A percentile compares a stretch with the other conserved stretches of the same genome.
Evolutionary conservation across 345 rosid species (phyloP).

Genomic region (Jatropha curcas): DNA sequence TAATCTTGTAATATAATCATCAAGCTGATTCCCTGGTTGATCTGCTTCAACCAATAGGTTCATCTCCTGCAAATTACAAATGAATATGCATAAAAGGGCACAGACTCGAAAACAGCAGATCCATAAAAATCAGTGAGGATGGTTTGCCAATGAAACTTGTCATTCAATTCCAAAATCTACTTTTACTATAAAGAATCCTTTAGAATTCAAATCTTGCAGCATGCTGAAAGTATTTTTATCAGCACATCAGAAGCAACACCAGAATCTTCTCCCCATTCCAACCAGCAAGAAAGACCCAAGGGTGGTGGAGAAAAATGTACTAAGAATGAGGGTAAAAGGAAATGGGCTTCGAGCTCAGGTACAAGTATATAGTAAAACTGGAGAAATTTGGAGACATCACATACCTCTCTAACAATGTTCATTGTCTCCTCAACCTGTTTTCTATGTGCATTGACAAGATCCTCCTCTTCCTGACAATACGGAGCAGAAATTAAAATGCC

Average conservation of each 20-base stretch:
- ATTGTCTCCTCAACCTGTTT: constrained; percentile 94
- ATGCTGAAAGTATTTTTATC: neutral
- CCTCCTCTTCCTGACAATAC: constrained; percentile 84
- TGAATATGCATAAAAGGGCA: neutral
- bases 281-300: neutral
- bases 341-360: neutral
- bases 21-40: constrained; percentile 95
- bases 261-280: too few species aligned
- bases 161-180: neutral
- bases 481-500: constrained; percentile 11
- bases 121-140: neutral
- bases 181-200: neutral
- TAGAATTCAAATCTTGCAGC: neutral
- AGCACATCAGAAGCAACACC: neutral
- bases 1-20: constrained; percentile 68
- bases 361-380: neutral
- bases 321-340: neutral
- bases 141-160: neutral
- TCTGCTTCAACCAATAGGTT: constrained; percentile 86
- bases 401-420: constrained; percentile 94
- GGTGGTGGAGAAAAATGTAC: neutral
- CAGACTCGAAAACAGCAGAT: neutral
- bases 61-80: constrained; percentile 69
- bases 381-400: neutral
- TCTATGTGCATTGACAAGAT: constrained; percentile 92